Conservation (phyloP, 2,329 filamentous ascomycete species). For the Colletotrichum sp. region DNA sequence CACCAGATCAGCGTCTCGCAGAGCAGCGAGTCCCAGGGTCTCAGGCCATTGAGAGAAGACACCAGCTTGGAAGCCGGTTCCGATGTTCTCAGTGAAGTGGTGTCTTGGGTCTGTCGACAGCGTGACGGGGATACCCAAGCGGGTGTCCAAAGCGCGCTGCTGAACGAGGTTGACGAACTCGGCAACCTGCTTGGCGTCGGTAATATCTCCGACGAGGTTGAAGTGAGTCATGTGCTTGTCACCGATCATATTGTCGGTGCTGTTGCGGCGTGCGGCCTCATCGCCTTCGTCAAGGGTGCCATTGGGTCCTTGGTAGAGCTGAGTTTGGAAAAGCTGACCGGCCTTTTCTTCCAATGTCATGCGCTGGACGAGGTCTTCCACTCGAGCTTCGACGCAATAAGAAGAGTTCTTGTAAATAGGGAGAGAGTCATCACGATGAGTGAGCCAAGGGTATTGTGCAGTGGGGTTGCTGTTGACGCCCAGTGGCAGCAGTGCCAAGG, state of each 20-base stretch:
- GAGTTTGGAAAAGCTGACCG: conserved; percentile 50
- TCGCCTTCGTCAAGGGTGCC: conserved; percentile 14
- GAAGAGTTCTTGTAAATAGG: conserved; percentile 34
- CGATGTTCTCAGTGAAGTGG: conserved; percentile 46
- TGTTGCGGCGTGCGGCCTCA: conserved; percentile 17
- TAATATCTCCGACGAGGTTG: conserved; percentile 49
- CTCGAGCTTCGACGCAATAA: conserved; percentile 46
- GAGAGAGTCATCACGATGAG: not conserved
- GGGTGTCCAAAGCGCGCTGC: conserved; percentile 43
- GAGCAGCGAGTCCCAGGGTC: conserved; percentile 52
- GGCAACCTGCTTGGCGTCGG: conserved; percentile 36
- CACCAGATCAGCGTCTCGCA: conserved; percentile 47
- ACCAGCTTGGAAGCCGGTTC: conserved; percentile 45
- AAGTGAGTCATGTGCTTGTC: conserved; percentile 47
- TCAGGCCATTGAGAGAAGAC: conserved; percentile 57
- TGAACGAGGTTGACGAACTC: conserved; percentile 48
- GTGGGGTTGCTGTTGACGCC: not conserved
- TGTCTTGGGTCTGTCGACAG: conserved; percentile 53
- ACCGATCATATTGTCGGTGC: conserved; percentile 35
- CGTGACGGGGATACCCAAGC: conserved; percentile 53
- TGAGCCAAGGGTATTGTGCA: not conserved
- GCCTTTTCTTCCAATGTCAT: conserved; percentile 55
- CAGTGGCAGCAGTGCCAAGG: not conserved
- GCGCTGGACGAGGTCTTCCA: conserved; percentile 47
- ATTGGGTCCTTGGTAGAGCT: conserved; percentile 30